Percentiles rank a stretch among this genome's conserved stretches.
Evolutionary conservation across 2,329 filamentous ascomycete genomes (phyloP).

Genomic region (Exophiala viscosa): DNA sequence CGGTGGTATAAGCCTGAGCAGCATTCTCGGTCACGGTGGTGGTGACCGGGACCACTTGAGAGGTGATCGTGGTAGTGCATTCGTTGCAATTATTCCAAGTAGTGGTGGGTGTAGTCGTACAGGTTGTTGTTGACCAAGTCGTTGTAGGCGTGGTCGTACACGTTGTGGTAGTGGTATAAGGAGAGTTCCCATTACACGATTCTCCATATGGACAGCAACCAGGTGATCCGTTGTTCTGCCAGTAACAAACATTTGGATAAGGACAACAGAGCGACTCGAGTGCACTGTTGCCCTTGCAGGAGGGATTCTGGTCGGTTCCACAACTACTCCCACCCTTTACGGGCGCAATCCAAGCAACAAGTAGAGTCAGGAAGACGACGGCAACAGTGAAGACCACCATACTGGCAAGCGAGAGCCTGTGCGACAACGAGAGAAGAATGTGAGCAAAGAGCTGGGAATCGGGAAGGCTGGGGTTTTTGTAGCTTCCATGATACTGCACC

Average conservation of each 20-base stretch:
- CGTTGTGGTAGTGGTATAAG: conserved; percentile 11
- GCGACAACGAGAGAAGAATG: conserved; percentile 4
- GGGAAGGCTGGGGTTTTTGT: conserved; percentile 25
- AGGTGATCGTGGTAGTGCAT: conserved; percentile 5
- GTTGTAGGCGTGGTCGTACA: no score
- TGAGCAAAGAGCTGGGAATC: conserved; percentile 14
- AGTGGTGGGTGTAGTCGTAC: conserved; percentile 2
- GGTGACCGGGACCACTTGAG: background rate
- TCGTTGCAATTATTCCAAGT: background rate
- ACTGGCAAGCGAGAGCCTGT: background rate
- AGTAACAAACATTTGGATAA: conserved; percentile 30
- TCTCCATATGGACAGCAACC: conserved; percentile 31
- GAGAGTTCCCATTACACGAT: conserved; percentile 23
- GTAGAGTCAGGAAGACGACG: conserved; percentile 3
- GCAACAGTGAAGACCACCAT: conserved; percentile 4
- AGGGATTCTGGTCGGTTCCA: conserved; percentile 28
- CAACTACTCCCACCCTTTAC: conserved; percentile 9
- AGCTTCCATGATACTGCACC: background rate
- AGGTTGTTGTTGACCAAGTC: conserved; percentile 7
- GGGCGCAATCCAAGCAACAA: background rate
- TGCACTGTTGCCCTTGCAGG: conserved; percentile 24
- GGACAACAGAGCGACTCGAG: conserved; percentile 28
- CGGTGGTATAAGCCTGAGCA: background rate
- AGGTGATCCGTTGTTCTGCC: conserved; percentile 27
- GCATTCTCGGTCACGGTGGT: background rate